These are phyloP conservation scores for Dactylella cylindrospora DNA, from an alignment of 2,329 filamentous ascomycete species.

Conservation along the genomic window DNA sequence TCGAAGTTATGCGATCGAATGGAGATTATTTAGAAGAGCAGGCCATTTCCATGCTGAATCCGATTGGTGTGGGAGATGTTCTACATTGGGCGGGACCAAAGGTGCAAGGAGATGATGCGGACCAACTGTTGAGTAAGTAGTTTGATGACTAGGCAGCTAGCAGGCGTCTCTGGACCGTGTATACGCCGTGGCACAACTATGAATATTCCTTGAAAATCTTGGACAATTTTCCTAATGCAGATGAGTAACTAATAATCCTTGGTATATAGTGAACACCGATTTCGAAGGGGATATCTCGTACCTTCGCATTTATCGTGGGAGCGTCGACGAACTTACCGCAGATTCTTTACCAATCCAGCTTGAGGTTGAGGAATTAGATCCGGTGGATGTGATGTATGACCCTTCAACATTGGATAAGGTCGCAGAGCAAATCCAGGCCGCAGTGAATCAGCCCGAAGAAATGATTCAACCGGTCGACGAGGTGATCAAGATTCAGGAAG, in stretches of 20 bases:
- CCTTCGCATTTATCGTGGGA: too few relatives aligned
- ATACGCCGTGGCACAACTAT: too few relatives aligned
- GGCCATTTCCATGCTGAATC: slow-evolving; percentile 9
- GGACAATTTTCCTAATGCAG: too few relatives aligned
- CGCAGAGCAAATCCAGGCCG: neutral
- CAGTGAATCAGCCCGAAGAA: neutral
- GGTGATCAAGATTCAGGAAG: neutral
- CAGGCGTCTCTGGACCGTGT: too few relatives aligned
- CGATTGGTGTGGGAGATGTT: slow-evolving; percentile 14
- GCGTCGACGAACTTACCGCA: slow-evolving; percentile 11
- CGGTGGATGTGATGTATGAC: slow-evolving; percentile 12
- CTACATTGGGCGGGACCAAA: slow-evolving; percentile 31
- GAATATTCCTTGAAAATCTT: too few relatives aligned
- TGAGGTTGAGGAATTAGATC: slow-evolving; percentile 10
- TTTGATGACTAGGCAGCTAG: too few relatives aligned
- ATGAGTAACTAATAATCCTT: too few relatives aligned
- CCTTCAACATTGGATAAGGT: neutral
- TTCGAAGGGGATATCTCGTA: slow-evolving; percentile 7
- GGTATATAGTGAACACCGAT: slow-evolving; percentile 19
- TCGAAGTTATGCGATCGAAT: slow-evolving; percentile 12
- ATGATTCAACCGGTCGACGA: slow-evolving; percentile 1
- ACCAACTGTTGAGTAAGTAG: slow-evolving; percentile 23
- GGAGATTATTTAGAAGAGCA: slow-evolving; percentile 8
- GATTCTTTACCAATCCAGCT: slow-evolving; percentile 26
- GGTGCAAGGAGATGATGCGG: neutral